Conservation (phyloP, 768 basidiomycete species). For the Leucocoprinus sp. region DNA sequence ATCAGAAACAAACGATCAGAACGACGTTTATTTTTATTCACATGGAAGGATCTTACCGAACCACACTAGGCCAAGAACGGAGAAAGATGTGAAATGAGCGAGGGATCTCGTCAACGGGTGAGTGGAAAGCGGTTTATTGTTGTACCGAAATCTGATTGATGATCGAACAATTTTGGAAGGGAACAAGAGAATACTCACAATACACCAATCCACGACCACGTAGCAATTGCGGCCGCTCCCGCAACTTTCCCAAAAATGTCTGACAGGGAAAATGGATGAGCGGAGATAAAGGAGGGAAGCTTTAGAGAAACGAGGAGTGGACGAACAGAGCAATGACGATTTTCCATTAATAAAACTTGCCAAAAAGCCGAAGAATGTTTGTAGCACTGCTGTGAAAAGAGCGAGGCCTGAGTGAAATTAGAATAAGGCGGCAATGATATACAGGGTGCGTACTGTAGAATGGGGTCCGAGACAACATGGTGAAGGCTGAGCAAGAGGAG, state of each 20-base stretch:
- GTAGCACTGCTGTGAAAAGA: slow-evolving; percentile 25
- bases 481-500: background rate
- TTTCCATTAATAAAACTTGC: slow-evolving; percentile 26
- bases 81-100: slow-evolving; percentile 26
- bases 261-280: slow-evolving; percentile 8
- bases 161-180: background rate
- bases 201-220: slow-evolving; percentile 27
- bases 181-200: slow-evolving; percentile 18
- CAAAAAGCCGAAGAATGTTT: slow-evolving; percentile 25
- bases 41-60: slow-evolving; percentile 18
- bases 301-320: background rate
- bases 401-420: slow-evolving; percentile 19
- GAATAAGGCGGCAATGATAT: background rate
- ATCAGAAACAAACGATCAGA: background rate
- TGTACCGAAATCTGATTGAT: slow-evolving; percentile 21
- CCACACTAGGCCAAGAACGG: slow-evolving; percentile 23
- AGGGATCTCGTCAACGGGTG: slow-evolving; percentile 24
- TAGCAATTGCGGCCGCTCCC: slow-evolving; percentile 21
- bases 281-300: background rate
- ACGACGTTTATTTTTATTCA: background rate
- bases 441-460: slow-evolving; percentile 21
- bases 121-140: slow-evolving; percentile 22
- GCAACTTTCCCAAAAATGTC: slow-evolving; percentile 27
- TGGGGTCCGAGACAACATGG: slow-evolving; percentile 21
- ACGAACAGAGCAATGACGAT: slow-evolving; percentile 24